These are phyloP conservation scores for Fusarium sp. DNA, from an alignment of 2,329 filamentous ascomycete species.

Conservation along the genomic window DNA sequence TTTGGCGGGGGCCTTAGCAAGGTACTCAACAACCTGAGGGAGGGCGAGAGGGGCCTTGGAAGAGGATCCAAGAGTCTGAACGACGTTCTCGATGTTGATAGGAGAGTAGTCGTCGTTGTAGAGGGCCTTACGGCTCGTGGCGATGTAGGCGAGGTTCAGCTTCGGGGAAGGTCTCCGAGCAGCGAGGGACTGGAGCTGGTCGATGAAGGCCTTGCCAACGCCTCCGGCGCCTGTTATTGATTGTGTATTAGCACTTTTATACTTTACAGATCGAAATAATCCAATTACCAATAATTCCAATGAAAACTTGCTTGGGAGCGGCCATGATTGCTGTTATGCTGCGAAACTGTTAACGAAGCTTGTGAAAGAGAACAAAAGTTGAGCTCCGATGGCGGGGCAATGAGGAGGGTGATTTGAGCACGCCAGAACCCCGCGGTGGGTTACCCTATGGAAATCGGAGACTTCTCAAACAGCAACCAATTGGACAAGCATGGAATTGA, in stretches of 20 bases:
- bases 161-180: conserved; percentile 77
- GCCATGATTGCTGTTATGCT: conserved; percentile 56
- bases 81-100: conserved; percentile 72
- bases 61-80: conserved; percentile 76
- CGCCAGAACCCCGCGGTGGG: conserved; percentile 49
- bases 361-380: conserved; percentile 50
- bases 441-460: conserved; percentile 45
- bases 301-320: conserved; percentile 63
- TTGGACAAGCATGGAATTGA: conserved; percentile 25
- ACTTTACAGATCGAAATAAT: not conserved
- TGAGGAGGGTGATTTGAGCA: conserved; percentile 42
- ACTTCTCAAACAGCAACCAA: conserved; percentile 28
- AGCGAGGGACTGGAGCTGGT: conserved; percentile 80
- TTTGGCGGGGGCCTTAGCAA: conserved; percentile 82
- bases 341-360: conserved; percentile 34
- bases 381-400: conserved; percentile 57
- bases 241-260: conserved; percentile 31
- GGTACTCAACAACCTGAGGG: conserved; percentile 81
- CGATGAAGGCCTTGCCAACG: conserved; percentile 92
- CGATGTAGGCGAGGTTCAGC: conserved; percentile 86
- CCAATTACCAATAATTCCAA: conserved; percentile 67
- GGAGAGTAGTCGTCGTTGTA: conserved; percentile 81
- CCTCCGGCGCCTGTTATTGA: conserved; percentile 82
- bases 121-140: conserved; percentile 87
- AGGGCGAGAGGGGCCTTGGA: conserved; percentile 76